phyloP scores from a whole-genome alignment of 2,329 filamentous ascomycete genomes.

The Huntiella decipiens region DNA sequence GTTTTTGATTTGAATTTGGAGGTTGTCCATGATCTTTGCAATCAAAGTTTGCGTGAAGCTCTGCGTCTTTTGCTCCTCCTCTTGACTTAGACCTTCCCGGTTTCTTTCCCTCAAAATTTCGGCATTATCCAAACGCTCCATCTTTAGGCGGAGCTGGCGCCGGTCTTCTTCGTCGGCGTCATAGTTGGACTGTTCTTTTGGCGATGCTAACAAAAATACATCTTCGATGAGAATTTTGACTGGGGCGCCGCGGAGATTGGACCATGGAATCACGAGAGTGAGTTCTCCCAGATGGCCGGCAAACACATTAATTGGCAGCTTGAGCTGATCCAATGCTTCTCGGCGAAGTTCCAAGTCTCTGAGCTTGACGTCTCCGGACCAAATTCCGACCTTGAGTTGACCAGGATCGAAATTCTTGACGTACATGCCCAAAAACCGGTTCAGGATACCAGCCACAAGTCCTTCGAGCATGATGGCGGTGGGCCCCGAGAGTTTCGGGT shows the following conservation, averaged over 20 bases:
- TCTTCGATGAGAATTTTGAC: constrained; percentile 92
- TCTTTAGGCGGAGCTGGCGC: constrained; percentile 78
- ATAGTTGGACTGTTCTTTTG: constrained; percentile 87
- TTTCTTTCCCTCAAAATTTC: constrained; percentile 85
- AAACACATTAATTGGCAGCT: constrained; percentile 87
- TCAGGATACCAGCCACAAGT: constrained; percentile 88
- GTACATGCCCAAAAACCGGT: constrained; percentile 99
- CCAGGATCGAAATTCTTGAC: constrained; percentile 98
- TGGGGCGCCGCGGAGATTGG: constrained; percentile 82
- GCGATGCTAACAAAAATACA: constrained; percentile 86
- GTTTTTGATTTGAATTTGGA: constrained; percentile 95
- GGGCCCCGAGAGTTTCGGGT: too few relatives aligned
- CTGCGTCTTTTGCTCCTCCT: constrained; percentile 94
- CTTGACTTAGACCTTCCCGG: constrained; percentile 78
- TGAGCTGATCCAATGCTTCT: constrained; percentile 92
- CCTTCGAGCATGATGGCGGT: constrained; percentile 65
- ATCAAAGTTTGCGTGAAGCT: constrained; percentile 90
- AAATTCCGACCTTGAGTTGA: constrained; percentile 96
- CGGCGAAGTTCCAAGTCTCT: constrained; percentile 78
- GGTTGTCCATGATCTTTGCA: constrained; percentile 93
- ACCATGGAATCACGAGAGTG: constrained; percentile 90
- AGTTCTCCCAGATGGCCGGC: constrained; percentile 87
- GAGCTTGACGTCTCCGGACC: constrained; percentile 95
- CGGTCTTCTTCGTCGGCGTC: constrained; percentile 82
- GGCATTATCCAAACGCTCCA: constrained; percentile 94